A percentile compares a stretch with the other conserved stretches of the same genome.
Conservation (phyloP, 768 basidiomycete genomes). For the Agaricus sinodeliciosus region DNA sequence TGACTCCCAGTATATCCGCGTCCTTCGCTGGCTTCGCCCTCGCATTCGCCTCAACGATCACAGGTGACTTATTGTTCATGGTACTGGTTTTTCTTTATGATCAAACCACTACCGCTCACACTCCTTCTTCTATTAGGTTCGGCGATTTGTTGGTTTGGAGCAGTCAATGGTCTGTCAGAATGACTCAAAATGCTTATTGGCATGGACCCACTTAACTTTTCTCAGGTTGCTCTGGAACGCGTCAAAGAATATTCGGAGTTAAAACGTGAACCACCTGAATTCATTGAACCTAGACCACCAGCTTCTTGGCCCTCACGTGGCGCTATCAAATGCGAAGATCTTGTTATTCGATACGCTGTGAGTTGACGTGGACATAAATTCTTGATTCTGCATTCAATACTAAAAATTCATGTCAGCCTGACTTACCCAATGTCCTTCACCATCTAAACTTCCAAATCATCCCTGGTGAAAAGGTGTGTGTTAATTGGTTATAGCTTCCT, state of each 20-base stretch:
- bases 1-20: constrained; percentile 68
- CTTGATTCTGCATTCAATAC: not conserved
- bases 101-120: not conserved
- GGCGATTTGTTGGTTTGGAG: constrained; percentile 82
- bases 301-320: constrained; percentile 74
- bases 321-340: constrained; percentile 61
- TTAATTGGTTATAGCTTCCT: constrained; percentile 23
- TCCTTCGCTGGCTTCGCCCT: constrained; percentile 83
- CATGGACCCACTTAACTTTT: not conserved
- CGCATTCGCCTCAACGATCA: constrained; percentile 75
- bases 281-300: constrained; percentile 78
- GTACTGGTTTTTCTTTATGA: constrained; percentile 23
- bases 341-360: constrained; percentile 76
- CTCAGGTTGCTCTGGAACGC: constrained; percentile 76
- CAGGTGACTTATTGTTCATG: constrained; percentile 63
- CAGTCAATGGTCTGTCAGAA: constrained; percentile 74
- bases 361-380: constrained; percentile 28
- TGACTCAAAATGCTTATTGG: not conserved
- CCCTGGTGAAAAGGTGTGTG: constrained; percentile 68
- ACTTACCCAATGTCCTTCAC: constrained; percentile 83
- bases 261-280: constrained; percentile 72
- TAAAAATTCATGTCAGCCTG: constrained; percentile 45
- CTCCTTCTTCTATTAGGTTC: constrained; percentile 34
- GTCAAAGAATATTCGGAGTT: constrained; percentile 89
- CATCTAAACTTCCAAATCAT: constrained; percentile 64